Evolutionary conservation across 495 filamentous ascomycete species (phyloP), one percentile per base, ranked within the genome.

Genomic region (Pyrenopolyporus hunteri): DNA sequence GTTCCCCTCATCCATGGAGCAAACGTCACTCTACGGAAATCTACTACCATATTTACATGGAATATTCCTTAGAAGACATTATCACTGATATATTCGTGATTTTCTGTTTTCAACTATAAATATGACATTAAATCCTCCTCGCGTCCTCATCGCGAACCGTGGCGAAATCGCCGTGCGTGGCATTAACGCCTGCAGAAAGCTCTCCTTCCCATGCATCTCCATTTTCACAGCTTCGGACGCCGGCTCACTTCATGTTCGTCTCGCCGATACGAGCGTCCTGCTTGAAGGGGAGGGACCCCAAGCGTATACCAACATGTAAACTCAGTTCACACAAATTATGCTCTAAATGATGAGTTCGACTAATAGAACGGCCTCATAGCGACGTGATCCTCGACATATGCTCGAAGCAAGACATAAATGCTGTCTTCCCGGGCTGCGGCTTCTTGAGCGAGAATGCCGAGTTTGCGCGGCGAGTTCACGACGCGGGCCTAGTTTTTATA

Each of bases 391-490:
- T 70, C 5, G 39, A 53, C 3, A 63, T 70, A 46, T 65, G 57
- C 40, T 10, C 40, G 29, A 49, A 67, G 13, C 32, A 39, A 1
- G 39, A 33, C 8, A 56, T 37, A 11, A 40, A 68, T 3, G 68
- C 61, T 20, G 52, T 72, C 16, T 64, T 66, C n/a, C 62, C 67
- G 4, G 69, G 69, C n/a, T 71, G 70, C 28, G 69, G 70, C 5
- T 86, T 85, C 48, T 66, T 87, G 17, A 81, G 76, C 2, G 85
- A 87, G 40, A 87, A 87, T 70, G 76, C 75, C 2, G 76, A 79
- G 25, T 87, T 87, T 62, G 84, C 85, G 0, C 54, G 71, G 40
- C 57, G 70, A 0, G 78, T 82, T 6, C 56, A 67, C 7, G 59
- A 70, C 16, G 79, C 80, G n/a, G 84, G 81, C 0, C 68, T 87